These are phyloP conservation scores for Solanum neorickii DNA, from an alignment of 257 asterid species.

Conservation along the genomic window DNA sequence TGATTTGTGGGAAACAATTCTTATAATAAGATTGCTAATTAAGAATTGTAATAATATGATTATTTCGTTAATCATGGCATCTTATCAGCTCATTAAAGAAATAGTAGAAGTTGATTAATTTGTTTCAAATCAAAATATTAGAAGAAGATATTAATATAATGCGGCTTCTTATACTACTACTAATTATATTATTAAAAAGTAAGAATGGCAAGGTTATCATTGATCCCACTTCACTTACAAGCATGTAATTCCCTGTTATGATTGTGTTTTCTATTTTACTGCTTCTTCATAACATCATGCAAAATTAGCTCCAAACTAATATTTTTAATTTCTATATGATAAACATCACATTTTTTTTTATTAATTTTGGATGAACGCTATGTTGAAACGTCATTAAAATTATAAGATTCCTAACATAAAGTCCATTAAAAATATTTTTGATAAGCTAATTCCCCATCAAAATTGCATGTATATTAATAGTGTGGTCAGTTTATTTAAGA, in stretches of 20 bases:
- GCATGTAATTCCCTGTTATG: conserved; percentile 21
- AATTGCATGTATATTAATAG: background rate
- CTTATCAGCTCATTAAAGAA: background rate
- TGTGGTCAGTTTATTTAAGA: background rate
- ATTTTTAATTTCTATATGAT: background rate
- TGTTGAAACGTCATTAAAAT: background rate
- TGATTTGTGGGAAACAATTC: background rate
- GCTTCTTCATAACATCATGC: background rate
- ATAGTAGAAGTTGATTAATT: background rate
- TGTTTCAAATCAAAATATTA: background rate
- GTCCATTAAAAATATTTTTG: background rate
- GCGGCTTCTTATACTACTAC: background rate
- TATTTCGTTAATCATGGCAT: background rate
- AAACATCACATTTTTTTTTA: background rate
- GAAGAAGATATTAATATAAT: background rate
- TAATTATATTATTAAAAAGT: background rate
- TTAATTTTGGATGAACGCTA: background rate
- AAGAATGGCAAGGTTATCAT: conserved; percentile 18
- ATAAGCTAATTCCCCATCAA: background rate
- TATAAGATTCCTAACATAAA: background rate
- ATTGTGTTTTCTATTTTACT: conserved; percentile 23
- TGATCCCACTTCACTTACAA: conserved; percentile 30
- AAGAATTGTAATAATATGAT: background rate
- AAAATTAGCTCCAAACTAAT: background rate
- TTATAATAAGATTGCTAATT: background rate